Base-by-base conservation (phyloP, 2,329 filamentous ascomycete genomes). In the Thyridium curvatum region DNA sequence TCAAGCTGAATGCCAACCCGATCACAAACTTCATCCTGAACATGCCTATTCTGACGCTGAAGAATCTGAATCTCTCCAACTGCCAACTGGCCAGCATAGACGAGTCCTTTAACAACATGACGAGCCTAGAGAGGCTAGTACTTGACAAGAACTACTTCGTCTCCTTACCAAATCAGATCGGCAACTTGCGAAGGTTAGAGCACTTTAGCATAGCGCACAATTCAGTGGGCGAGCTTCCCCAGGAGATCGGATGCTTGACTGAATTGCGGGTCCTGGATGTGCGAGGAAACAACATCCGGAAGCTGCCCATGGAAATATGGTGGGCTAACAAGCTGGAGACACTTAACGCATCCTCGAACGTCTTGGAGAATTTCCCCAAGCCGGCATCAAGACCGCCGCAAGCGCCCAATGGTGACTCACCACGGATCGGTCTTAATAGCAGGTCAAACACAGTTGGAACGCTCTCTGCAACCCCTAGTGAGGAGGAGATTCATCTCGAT, bases 61-160 rank as follows among this genome's bases (percentile, higher is more conserved):
- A 88, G 46, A 80, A 83, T 14, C 72, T 98, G 37, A 97, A 95
- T 52, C 71, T 98, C 40, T 93, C 90, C 7, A 91, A 89, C 39
- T 89, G 86, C 6, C 95, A 97, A 60, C 69, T 98, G 32, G 86
- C 90, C 3, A 87, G 89, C 53, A 82, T 98, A 38, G 93, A 96
- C 55, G 82, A 86, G 34, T 77, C 91, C 12, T 97, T 95, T 56
- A 82, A 84, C 48, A 89, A 91, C 55, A 82, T 97, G 65, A 77
- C 85, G 8, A 93, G 89, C 51, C 63, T 98, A 33, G 87, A 91
- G 41, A 89, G 90, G 52, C 73, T 98, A 16, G 83, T 91, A 14
- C 71, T 98, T 39, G 91, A 96, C 63, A 90, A 87, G 57, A 98
- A 98, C 54, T 94, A 96, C 57, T 94, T 98, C 51, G 89, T 93